These are phyloP conservation scores for Arctium minus DNA, from an alignment of 129 eudicot species.

Conservation along the genomic window DNA sequence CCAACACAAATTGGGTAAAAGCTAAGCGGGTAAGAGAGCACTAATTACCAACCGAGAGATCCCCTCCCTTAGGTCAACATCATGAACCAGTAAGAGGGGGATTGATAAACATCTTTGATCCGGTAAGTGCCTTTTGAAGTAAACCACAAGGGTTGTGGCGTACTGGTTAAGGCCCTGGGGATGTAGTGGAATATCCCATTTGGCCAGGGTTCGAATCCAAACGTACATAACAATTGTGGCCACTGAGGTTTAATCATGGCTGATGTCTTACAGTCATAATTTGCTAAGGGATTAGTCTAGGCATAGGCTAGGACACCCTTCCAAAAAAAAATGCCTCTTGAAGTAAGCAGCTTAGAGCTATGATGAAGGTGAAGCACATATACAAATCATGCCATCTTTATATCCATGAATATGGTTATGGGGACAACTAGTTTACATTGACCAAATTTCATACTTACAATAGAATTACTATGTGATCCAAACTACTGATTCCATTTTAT, in stretches of 20 bases:
- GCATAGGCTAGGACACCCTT: too few species aligned
- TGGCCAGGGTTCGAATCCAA: too few species aligned
- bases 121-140: neutral
- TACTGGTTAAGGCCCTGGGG: too few species aligned
- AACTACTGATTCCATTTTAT: slow-evolving; percentile 1
- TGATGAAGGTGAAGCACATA: neutral
- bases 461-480: neutral
- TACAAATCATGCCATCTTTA: neutral
- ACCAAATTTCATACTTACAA: neutral
- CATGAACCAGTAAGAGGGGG: neutral
- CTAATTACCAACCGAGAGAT: neutral
- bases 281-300: too few species aligned
- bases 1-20: too few species aligned
- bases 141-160: too few species aligned
- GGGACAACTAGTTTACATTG: neutral
- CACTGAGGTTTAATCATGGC: too few species aligned
- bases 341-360: neutral
- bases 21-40: too few species aligned
- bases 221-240: too few species aligned
- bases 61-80: neutral
- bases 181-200: too few species aligned
- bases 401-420: neutral
- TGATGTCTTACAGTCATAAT: too few species aligned
- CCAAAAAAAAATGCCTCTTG: neutral
- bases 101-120: neutral